Evolutionary conservation across 1,284 basidiomycete genomes (phyloP).

Genomic region (Cutaneotrichosporon curvatum): DNA sequence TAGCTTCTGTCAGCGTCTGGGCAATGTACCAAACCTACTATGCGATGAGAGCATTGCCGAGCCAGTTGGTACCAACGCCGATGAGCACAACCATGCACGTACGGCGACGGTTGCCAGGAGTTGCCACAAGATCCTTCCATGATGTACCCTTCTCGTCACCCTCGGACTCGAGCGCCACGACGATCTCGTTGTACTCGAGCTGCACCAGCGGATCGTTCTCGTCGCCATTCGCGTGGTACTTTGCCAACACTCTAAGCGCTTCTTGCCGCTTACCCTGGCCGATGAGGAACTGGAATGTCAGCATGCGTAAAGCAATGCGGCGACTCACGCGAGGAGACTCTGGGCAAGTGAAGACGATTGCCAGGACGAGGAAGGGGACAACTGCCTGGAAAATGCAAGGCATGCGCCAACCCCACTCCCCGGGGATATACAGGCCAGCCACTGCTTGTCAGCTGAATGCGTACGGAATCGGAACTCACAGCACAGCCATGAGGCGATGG

Average conservation of each 20-base stretch:
- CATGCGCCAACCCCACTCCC: slow-evolving; percentile 18
- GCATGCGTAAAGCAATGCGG: too few species aligned
- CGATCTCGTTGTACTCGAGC: slow-evolving; percentile 30
- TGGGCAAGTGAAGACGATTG: slow-evolving; percentile 3
- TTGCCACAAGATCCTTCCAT: slow-evolving; percentile 31
- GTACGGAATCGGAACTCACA: too few species aligned
- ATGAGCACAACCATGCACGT: slow-evolving; percentile 40
- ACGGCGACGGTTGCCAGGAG: slow-evolving; percentile 30
- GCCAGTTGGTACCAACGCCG: slow-evolving; percentile 51
- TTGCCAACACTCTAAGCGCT: slow-evolving; percentile 27
- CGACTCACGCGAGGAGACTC: slow-evolving; percentile 39
- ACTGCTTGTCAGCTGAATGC: too few species aligned
- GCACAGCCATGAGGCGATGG: slow-evolving; percentile 8
- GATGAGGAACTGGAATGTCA: slow-evolving; percentile 29
- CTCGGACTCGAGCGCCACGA: slow-evolving; percentile 24
- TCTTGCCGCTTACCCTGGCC: slow-evolving; percentile 23
- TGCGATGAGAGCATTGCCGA: slow-evolving; percentile 45
- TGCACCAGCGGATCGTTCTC: slow-evolving; percentile 21
- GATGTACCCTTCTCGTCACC: slow-evolving; percentile 12
- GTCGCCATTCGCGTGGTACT: slow-evolving; percentile 27
- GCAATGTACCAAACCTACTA: slow-evolving; percentile 4
- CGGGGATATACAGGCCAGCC: slow-evolving; percentile 11
- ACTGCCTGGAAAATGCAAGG: slow-evolving; percentile 14
- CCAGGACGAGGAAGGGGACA: slow-evolving; percentile 9
- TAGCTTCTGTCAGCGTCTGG: slow-evolving; percentile 13